These are phyloP conservation scores for Trichothecium roseum DNA, from an alignment of 2,329 filamentous ascomycete species.

Conservation along the genomic window DNA sequence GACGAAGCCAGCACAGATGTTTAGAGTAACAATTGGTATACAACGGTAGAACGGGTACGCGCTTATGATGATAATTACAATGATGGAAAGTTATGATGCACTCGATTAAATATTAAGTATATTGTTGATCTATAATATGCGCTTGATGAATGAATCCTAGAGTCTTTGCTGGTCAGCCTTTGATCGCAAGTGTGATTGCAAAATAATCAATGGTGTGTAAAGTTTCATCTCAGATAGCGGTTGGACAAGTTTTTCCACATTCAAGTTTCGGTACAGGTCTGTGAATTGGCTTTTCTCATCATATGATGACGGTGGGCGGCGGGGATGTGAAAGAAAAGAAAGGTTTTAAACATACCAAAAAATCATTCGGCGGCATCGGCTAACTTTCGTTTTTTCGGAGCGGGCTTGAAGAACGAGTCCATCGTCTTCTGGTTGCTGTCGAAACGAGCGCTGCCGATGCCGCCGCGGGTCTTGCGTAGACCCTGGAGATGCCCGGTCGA, in stretches of 20 bases:
- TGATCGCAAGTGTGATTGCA: constrained; percentile 3
- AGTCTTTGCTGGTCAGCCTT: constrained; percentile 12
- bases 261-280: constrained; percentile 69
- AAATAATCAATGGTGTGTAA: constrained; percentile 8
- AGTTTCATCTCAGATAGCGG: constrained; percentile 63
- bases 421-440: constrained; percentile 69
- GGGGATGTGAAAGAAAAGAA: constrained; percentile 1
- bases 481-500: constrained; percentile 59
- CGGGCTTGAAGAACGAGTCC: constrained; percentile 60
- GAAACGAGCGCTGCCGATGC: constrained; percentile 68
- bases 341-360: background rate
- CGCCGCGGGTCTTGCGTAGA: constrained; percentile 70
- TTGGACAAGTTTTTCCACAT: constrained; percentile 72
- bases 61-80: background rate
- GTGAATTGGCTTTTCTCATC: constrained; percentile 64
- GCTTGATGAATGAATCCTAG: too few species aligned
- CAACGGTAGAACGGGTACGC: background rate
- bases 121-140: too few species aligned
- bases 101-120: too few species aligned
- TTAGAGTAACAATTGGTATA: constrained; percentile 12
- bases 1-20: constrained; percentile 47
- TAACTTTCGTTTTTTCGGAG: constrained; percentile 15
- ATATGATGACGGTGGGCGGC: constrained; percentile 30
- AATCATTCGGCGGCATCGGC: constrained; percentile 11
- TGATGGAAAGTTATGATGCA: background rate